Evolutionary conservation across 2,329 filamentous ascomycete species (phyloP), one percentile per base, ranked within the genome.

Genomic region (Aureobasidium zeae): DNA sequence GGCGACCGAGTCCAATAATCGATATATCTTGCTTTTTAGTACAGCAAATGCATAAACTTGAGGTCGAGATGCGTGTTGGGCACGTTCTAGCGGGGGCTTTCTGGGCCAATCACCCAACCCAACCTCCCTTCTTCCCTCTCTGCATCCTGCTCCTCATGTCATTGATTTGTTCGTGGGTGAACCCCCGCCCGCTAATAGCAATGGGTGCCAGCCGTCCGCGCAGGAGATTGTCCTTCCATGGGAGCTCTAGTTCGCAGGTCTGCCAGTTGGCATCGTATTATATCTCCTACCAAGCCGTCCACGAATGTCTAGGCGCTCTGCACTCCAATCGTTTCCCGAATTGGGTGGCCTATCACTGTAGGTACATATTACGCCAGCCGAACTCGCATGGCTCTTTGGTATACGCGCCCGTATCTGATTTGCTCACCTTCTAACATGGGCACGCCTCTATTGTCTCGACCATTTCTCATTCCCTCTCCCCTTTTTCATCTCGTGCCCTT

Each of bases 31-130:
- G 39, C 39, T 34, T 43, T n/a, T n/a, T 8, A 15, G 30, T 26
- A 29, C 21, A 43, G 30, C 16, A 43, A 17, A 43, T 43, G 39
- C 39, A 43, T 30, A 43, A 34, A 30, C 22, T 20, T 33, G 28
- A 43, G 24, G 39, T 43, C 30, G 39, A 34, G 21, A 34, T 43
- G 39, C 22, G 39, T 43, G 39, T 28, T 43, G 39, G 39, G 39
- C 39, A 43, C 39, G 30, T 34, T 43, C 39, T 28, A 34, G 38
- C 16, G 30, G 39, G 25, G 39, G 26, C 39, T 28, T 34, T 20
- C 21, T 43, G 29, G 22, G 30, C 39, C 39, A 43, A 43, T 43
- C 39, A 43, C 30, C 34, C 30, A 21, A 20, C 22, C 30, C 15
- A 43, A 43, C 17, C 39, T n/a, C 30, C 26, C 19, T 13, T 30